Evolutionary conservation across 768 basidiomycete genomes (phyloP).

Genomic region (Tremella yokohamensis): DNA sequence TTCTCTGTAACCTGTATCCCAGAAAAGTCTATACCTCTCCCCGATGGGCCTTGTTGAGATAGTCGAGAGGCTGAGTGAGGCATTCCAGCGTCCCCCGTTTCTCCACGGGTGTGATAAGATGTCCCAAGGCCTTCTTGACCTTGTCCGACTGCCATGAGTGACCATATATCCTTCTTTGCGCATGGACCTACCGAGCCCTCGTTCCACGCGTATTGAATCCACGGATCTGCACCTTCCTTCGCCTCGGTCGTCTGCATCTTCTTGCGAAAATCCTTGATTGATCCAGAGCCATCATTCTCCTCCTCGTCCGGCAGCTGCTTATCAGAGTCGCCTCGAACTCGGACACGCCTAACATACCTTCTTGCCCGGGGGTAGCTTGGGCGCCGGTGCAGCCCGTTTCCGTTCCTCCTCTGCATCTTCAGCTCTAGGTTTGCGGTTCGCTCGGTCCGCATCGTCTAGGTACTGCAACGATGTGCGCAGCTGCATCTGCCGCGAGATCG

Average conservation of each 20-base stretch:
- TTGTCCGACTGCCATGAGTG: background rate
- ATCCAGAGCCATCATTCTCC: constrained; percentile 40
- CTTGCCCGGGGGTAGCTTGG: background rate
- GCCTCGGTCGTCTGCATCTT: constrained; percentile 32
- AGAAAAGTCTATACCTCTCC: background rate
- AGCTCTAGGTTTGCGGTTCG: constrained; percentile 15
- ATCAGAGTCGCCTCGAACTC: constrained; percentile 1
- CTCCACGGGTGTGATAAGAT: background rate
- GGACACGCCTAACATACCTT: background rate
- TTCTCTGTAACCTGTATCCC: no score
- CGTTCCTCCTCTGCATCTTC: constrained; percentile 39
- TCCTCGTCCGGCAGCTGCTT: constrained; percentile 23
- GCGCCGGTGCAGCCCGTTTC: constrained; percentile 12
- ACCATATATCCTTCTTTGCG: no score
- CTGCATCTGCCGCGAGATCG: constrained; percentile 43
- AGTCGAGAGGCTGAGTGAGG: background rate
- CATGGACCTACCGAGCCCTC: constrained; percentile 25
- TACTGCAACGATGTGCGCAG: constrained; percentile 50
- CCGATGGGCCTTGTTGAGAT: constrained; percentile 3
- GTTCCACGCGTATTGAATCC: constrained; percentile 37
- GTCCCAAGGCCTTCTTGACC: background rate
- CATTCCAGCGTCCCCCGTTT: background rate
- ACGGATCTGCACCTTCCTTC: constrained; percentile 34
- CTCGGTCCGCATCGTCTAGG: constrained; percentile 38
- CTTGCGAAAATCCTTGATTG: constrained; percentile 42